A percentile compares a stretch with the other conserved stretches of the same genome.
Evolutionary conservation across 768 basidiomycete genomes (phyloP).

Genomic region (Russula lepida): DNA sequence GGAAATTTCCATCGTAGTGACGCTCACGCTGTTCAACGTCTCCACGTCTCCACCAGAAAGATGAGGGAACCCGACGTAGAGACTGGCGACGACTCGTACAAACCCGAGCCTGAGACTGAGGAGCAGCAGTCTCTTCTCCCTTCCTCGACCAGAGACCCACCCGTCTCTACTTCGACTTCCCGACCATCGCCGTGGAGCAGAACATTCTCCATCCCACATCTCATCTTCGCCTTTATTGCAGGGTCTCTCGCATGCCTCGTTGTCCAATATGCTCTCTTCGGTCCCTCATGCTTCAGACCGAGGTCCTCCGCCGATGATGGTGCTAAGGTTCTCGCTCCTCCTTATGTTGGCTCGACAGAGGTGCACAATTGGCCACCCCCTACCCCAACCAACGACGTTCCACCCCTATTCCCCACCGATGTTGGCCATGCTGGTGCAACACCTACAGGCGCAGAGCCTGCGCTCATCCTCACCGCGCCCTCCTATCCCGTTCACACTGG

Average conservation of each 20-base stretch:
- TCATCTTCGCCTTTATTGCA: constrained; percentile 15
- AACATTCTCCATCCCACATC: constrained; percentile 1
- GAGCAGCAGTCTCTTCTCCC: constrained; percentile 23
- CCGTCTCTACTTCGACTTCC: constrained; percentile 32
- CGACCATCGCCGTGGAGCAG: constrained; percentile 31
- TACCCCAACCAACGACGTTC: constrained; percentile 62
- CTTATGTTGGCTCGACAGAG: constrained; percentile 65
- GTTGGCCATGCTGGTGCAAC: constrained; percentile 74
- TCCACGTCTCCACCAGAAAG: not conserved
- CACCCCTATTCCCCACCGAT: constrained; percentile 65
- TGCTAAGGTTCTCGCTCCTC: constrained; percentile 39
- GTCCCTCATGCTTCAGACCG: not conserved
- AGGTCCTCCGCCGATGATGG: not conserved
- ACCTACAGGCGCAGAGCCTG: constrained; percentile 73
- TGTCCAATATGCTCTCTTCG: constrained; percentile 12
- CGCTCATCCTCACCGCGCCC: constrained; percentile 63
- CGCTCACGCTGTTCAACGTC: not conserved
- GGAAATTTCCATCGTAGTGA: not conserved
- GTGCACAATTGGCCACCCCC: constrained; percentile 64
- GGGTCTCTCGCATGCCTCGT: constrained; percentile 14
- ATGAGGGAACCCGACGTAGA: constrained; percentile 10
- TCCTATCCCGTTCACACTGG: constrained; percentile 72
- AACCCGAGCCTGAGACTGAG: constrained; percentile 8
- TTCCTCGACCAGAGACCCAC: constrained; percentile 20
- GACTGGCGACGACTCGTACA: constrained; percentile 13